These are phyloP conservation scores for Colletotrichum sp. DNA, from an alignment of 2,329 filamentous ascomycete genomes.

Conservation along the genomic window DNA sequence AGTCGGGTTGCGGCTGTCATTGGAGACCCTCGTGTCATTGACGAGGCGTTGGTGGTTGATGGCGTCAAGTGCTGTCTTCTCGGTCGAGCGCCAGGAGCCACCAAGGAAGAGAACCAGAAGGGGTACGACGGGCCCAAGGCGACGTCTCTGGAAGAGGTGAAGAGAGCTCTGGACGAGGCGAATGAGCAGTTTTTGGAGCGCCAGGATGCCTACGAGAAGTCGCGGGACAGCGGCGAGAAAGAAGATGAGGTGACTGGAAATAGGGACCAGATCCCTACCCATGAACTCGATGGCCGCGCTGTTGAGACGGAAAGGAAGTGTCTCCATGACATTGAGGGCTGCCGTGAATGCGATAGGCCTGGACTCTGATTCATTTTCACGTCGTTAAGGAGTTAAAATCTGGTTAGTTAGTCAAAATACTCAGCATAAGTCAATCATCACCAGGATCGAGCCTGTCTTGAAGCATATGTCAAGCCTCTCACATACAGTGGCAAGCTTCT, in stretches of 20 bases:
- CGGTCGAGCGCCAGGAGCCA: neutral
- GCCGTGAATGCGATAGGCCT: neutral
- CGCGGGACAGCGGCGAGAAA: neutral
- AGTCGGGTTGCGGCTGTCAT: neutral
- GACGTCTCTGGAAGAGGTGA: neutral
- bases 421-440: neutral
- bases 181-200: neutral
- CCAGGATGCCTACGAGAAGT: neutral
- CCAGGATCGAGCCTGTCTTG: neutral
- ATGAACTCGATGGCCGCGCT: neutral
- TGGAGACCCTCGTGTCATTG: neutral
- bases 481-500: neutral
- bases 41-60: neutral
- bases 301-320: rapidly evolving
- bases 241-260: neutral
- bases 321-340: neutral
- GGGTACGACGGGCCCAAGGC: neutral
- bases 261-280: rapidly evolving
- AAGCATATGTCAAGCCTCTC: neutral
- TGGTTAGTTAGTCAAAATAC: neutral
- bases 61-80: neutral
- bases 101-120: neutral
- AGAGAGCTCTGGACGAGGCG: rapidly evolving
- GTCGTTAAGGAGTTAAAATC: neutral
- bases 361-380: neutral